phyloP scores from a whole-genome alignment of 495 filamentous ascomycete species.

The Penicillium maclennaniae region DNA sequence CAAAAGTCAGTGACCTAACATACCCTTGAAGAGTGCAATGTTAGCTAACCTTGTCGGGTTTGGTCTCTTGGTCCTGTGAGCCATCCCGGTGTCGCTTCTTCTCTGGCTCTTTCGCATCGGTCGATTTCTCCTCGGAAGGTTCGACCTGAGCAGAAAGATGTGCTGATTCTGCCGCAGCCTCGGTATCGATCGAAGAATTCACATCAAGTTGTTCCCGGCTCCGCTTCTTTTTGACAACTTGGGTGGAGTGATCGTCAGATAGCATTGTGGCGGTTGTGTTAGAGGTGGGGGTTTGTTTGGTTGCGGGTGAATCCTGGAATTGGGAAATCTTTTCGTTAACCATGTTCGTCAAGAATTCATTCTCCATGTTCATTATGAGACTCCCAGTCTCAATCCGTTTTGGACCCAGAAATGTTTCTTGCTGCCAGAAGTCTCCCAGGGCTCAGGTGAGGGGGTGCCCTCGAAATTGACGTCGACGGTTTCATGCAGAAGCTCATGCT shows the following conservation, averaged over 20 bases:
- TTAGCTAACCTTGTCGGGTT: conserved; percentile 12
- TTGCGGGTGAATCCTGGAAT: conserved; percentile 4
- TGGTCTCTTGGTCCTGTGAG: conserved; percentile 32
- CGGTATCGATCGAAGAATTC: conserved; percentile 26
- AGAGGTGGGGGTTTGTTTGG: background rate
- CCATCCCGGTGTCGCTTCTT: conserved; percentile 46
- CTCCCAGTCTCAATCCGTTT: background rate
- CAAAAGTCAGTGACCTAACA: conserved; percentile 4
- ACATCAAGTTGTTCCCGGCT: conserved; percentile 51
- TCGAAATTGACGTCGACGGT: background rate
- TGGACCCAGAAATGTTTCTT: background rate
- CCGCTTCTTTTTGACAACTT: conserved; percentile 45
- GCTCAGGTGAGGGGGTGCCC: background rate
- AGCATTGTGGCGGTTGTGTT: conserved; percentile 4
- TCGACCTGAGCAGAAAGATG: background rate
- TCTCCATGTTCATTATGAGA: background rate
- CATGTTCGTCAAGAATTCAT: background rate
- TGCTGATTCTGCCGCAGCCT: background rate
- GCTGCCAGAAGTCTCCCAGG: background rate
- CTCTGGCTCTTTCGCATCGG: conserved; percentile 32
- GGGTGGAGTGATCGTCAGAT: conserved; percentile 11
- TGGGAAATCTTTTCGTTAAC: background rate
- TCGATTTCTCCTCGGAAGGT: conserved; percentile 8
- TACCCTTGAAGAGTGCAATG: background rate
- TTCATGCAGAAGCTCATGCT: background rate